Evolutionary conservation across 1,284 basidiomycete genomes (phyloP), one percentile per base, ranked within the genome.

Genomic region (Moniliella sp.): DNA sequence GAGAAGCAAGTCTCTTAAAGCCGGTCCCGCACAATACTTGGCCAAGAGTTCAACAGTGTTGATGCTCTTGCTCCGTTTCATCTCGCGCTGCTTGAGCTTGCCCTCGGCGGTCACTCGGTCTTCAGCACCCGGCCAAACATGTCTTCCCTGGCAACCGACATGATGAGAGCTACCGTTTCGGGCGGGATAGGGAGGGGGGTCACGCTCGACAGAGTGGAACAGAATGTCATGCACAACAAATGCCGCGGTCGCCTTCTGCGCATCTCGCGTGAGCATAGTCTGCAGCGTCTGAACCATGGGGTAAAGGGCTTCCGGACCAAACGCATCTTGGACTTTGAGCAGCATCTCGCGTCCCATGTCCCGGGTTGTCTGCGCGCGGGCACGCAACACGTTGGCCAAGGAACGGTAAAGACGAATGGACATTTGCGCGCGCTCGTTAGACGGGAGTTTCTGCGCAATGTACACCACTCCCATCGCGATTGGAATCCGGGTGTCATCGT

Each of bases 231-330:
- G 88, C 0, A 72, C 69, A 0, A 77, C 75, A 41, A 77, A 81
- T 0, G 86, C 83, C 17, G 94, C 68, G 9, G 94, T 74, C 50
- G 97, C 86, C 0, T 91, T 71, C 43, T 97, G 91, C 0, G 91
- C 84, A 3, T 91, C 91, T 7, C 86, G 78, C 32, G 74, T 59
- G 11, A 99, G 70, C 0, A 83, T 79, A 1, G 68, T 72, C 12
- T 79, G 71, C 31, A 94, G 67, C 59, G 94, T 86, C 16, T 72
- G 72, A 30, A 94, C 63, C 15, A 82, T 67, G 14, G 72, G 61
- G 0, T 75, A 69, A 3, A 97, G 70, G 57, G 78, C 81, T 1
- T 66, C 58, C 0, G 78, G 70, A 0, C 82, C 84, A 4, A 91
- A 65, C 15, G 69, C 68, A 17, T 76, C 66, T 2, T 73, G 73